These are phyloP conservation scores for Forsythia viridissima DNA, from an alignment of 257 asterid species.

Conservation along the genomic window DNA sequence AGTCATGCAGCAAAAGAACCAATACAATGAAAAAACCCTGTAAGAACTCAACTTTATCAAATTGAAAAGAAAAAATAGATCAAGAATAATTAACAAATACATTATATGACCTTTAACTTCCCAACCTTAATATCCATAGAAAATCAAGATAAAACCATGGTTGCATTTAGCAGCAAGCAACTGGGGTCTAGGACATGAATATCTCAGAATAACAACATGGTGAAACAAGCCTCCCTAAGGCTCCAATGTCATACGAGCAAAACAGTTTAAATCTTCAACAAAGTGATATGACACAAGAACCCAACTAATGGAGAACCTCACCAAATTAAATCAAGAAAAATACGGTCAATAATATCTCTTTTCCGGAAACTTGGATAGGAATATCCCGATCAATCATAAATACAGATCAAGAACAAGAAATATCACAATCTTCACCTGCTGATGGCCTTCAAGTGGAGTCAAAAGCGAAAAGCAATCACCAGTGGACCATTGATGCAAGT, in stretches of 20 bases:
- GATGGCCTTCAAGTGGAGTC: conserved; percentile 87
- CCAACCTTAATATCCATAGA: conserved; percentile 16
- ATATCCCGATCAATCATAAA: conserved; percentile 5
- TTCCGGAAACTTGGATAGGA: background rate
- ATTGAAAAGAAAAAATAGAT: conserved; percentile 9
- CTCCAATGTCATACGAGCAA: background rate
- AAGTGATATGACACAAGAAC: conserved; percentile 17
- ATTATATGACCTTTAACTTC: background rate
- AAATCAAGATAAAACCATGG: conserved; percentile 12
- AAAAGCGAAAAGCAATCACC: conserved; percentile 71
- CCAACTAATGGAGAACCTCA: background rate
- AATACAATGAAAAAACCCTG: background rate
- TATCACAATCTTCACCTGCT: conserved; percentile 50
- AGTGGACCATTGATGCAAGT: conserved; percentile 84
- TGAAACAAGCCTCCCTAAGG: background rate
- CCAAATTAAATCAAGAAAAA: background rate
- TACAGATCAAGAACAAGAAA: conserved; percentile 9
- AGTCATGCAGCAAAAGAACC: conserved; percentile 7
- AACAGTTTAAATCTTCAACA: conserved; percentile 3
- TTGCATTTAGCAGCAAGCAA: conserved; percentile 1
- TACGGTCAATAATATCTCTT: background rate
- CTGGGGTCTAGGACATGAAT: background rate
- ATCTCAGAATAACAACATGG: conserved; percentile 5
- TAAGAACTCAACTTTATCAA: conserved; percentile 10
- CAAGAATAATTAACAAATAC: background rate